Conservation (phyloP, 371 early-diverging fungal species). For the Parasitella parasitica region DNA sequence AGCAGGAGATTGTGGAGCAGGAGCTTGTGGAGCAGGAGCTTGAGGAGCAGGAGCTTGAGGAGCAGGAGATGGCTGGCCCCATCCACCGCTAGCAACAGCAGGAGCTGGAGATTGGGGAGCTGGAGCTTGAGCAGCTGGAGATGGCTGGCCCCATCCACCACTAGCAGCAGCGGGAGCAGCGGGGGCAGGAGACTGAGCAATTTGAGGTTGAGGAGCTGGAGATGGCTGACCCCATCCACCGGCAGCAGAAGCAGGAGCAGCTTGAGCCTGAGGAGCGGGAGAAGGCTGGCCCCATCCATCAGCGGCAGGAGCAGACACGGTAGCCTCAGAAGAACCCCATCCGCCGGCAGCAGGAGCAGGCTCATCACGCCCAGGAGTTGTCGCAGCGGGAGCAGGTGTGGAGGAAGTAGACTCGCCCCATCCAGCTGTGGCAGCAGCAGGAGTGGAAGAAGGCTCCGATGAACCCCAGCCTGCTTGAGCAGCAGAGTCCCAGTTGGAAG, state of each 20-base stretch:
- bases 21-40: too few species aligned
- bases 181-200: too few species aligned
- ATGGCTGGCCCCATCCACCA: constrained; percentile 23
- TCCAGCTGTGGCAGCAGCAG: constrained; percentile 19
- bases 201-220: too few species aligned
- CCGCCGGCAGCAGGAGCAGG: constrained; percentile 22
- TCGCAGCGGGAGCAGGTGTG: constrained; percentile 12
- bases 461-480: constrained; percentile 26
- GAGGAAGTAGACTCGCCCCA: constrained; percentile 31
- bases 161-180: constrained; percentile 16
- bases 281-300: not conserved
- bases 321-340: constrained; percentile 18
- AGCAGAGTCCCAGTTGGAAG: constrained; percentile 13
- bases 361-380: not conserved
- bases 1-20: too few species aligned
- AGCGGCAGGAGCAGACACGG: constrained; percentile 9
- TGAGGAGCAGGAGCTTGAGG: constrained; percentile 18
- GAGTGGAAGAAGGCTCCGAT: constrained; percentile 8
- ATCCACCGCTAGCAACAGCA: constrained; percentile 28
- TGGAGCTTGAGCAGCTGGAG: constrained; percentile 4
- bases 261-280: not conserved
- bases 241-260: constrained; percentile 8
- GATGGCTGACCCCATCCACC: not conserved
- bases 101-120: constrained; percentile 24
- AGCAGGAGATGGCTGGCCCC: constrained; percentile 25